Conservation (phyloP, 2,329 filamentous ascomycete species). For the Nannizzia gypsea region DNA sequence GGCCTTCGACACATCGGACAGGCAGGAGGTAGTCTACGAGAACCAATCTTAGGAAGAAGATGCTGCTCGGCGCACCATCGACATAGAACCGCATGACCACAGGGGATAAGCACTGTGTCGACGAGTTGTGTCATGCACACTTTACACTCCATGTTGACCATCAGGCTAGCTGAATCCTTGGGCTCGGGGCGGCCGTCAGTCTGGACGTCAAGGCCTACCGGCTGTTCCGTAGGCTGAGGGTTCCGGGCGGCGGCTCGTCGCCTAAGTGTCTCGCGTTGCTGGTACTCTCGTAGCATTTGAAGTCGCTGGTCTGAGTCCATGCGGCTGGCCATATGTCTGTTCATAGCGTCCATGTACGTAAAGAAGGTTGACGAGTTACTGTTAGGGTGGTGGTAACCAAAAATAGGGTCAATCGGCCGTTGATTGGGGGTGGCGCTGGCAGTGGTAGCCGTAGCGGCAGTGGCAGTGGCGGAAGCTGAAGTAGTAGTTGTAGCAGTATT, state of each 20-base stretch:
- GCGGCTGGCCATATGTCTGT: too few relatives aligned
- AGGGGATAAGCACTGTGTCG: constrained; percentile 42
- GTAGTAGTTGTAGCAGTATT: neutral
- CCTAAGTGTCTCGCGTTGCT: neutral
- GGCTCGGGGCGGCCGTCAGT: constrained; percentile 37
- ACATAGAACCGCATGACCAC: constrained; percentile 45
- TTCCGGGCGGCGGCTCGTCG: neutral
- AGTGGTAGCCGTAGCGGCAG: neutral
- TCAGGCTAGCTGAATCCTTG: constrained; percentile 39
- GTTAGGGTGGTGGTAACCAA: too few relatives aligned
- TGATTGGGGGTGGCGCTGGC: too few relatives aligned
- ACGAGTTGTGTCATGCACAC: constrained; percentile 43
- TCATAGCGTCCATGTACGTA: neutral
- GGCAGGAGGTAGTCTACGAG: constrained; percentile 6
- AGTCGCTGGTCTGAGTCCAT: too few relatives aligned
- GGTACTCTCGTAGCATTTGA: too few relatives aligned
- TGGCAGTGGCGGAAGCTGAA: neutral
- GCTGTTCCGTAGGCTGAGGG: neutral
- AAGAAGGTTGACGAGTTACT: too few relatives aligned
- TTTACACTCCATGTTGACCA: constrained; percentile 40
- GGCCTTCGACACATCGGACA: constrained; percentile 23
- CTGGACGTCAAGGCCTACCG: constrained; percentile 34
- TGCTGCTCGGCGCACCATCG: constrained; percentile 44
- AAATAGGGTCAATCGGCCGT: too few relatives aligned
- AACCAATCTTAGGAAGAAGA: constrained; percentile 29